Evolutionary conservation across 2,329 filamentous ascomycete genomes (phyloP).

Genomic region (Xylaria sp.): DNA sequence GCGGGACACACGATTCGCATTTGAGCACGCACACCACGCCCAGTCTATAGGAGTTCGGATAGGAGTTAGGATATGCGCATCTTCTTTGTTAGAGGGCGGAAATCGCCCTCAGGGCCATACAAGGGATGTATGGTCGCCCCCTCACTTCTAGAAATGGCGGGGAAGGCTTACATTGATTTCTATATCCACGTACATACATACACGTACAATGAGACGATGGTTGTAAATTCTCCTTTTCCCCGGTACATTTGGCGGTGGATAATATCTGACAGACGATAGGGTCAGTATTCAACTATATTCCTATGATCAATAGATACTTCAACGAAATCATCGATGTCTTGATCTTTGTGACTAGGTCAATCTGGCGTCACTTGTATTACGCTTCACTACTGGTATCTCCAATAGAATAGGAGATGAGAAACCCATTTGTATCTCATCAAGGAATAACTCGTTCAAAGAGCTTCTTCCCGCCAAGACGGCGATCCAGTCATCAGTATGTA

Average conservation of each 20-base stretch:
- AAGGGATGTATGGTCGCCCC: background rate
- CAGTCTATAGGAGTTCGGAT: conserved; percentile 26
- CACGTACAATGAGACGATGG: conserved; percentile 19
- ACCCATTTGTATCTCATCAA: background rate
- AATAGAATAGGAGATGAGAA: background rate
- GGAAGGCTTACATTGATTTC: conserved; percentile 8
- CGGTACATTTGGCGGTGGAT: background rate
- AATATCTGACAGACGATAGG: background rate
- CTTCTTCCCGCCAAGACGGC: background rate
- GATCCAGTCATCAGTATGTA: background rate
- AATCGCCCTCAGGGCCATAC: background rate
- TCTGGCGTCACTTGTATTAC: background rate
- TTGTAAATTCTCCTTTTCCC: conserved; percentile 15
- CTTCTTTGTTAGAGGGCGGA: conserved; percentile 10
- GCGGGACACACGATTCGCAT: conserved; percentile 12
- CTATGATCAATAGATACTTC: background rate
- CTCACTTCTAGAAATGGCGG: conserved; percentile 4
- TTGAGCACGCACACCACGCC: background rate
- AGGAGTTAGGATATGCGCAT: conserved; percentile 15
- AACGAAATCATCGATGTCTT: no score
- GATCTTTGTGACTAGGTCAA: background rate
- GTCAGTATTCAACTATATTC: conserved; percentile 1
- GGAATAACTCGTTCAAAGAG: background rate
- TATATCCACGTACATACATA: conserved; percentile 21
- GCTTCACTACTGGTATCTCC: background rate